Evolutionary conservation across 768 basidiomycete species (phyloP).

Genomic region (Neoboletus magnificus): DNA sequence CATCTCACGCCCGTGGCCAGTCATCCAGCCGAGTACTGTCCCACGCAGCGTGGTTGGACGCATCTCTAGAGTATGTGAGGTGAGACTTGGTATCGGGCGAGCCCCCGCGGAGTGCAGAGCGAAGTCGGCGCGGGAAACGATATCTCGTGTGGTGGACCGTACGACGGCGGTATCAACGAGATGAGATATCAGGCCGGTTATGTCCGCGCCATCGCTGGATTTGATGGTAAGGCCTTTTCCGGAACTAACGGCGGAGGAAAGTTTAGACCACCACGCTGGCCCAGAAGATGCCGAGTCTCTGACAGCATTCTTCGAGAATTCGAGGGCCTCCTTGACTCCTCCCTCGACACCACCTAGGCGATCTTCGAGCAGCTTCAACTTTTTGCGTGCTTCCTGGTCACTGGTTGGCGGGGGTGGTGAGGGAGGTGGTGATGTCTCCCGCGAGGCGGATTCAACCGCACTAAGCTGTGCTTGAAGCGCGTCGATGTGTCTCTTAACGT

Average conservation of each 20-base stretch:
- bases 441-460: conserved; percentile 26
- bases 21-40: conserved; percentile 52
- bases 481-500: conserved; percentile 56
- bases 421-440: conserved; percentile 14
- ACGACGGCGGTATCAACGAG: conserved; percentile 77
- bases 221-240: conserved; percentile 60
- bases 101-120: conserved; percentile 84
- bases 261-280: conserved; percentile 72
- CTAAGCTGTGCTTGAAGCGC: conserved; percentile 43
- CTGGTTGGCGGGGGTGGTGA: conserved; percentile 21
- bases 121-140: conserved; percentile 78
- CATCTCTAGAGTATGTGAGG: conserved; percentile 74
- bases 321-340: conserved; percentile 68
- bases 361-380: conserved; percentile 58
- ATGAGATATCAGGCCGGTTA: conserved; percentile 64
- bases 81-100: conserved; percentile 75
- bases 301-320: conserved; percentile 49
- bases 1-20: conserved; percentile 57
- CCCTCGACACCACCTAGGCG: conserved; percentile 60
- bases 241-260: conserved; percentile 43
- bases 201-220: conserved; percentile 70
- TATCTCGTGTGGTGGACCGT: conserved; percentile 66
- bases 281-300: conserved; percentile 38
- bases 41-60: conserved; percentile 47
- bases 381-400: conserved; percentile 57